A percentile compares a stretch with the other conserved stretches of the same genome.
These are phyloP conservation scores for Aspergillus pseudoviridinutans DNA, from an alignment of 2,329 filamentous ascomycete species.

Conservation along the genomic window DNA sequence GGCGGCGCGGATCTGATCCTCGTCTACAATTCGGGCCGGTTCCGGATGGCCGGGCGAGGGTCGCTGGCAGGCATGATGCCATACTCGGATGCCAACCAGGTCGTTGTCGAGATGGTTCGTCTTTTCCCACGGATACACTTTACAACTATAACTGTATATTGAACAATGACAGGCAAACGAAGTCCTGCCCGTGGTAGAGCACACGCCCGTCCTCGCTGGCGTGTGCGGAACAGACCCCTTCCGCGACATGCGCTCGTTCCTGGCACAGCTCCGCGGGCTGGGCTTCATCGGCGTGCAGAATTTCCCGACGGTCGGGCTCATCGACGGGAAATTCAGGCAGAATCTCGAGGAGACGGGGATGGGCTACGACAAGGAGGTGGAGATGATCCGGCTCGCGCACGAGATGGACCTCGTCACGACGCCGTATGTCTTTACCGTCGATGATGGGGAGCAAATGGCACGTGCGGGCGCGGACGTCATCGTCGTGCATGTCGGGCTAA, in stretches of 20 bases:
- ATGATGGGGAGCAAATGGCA: slow-evolving; percentile 61
- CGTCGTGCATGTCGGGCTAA: slow-evolving; percentile 66
- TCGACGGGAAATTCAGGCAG: slow-evolving; percentile 63
- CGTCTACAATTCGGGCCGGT: slow-evolving; percentile 68
- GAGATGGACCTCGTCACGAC: slow-evolving; percentile 61
- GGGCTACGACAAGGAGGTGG: slow-evolving; percentile 64
- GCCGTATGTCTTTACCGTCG: slow-evolving; percentile 64
- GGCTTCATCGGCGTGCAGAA: slow-evolving; percentile 70
- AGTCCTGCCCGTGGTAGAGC: slow-evolving; percentile 60
- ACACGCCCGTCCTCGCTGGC: slow-evolving; percentile 65
- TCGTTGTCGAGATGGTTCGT: slow-evolving; percentile 63
- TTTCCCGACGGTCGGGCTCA: slow-evolving; percentile 68
- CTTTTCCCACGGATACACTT: no score
- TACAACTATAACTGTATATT: not conserved
- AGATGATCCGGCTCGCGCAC: slow-evolving; percentile 60
- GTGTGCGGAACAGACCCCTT: slow-evolving; percentile 70
- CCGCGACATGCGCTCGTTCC: slow-evolving; percentile 57
- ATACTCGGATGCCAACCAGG: slow-evolving; percentile 66
- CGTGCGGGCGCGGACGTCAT: slow-evolving; percentile 62
- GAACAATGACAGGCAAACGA: slow-evolving; percentile 50
- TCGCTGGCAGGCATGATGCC: slow-evolving; percentile 68
- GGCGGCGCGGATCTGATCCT: slow-evolving; percentile 68
- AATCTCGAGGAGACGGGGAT: slow-evolving; percentile 71
- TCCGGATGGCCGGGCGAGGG: slow-evolving; percentile 68
- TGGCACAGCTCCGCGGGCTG: slow-evolving; percentile 56